Percentiles rank a stretch among this genome's conserved stretches.
These are phyloP conservation scores for Craspedostauros australis DNA, from an alignment of 108 stramenopile species.

Conservation along the genomic window DNA sequence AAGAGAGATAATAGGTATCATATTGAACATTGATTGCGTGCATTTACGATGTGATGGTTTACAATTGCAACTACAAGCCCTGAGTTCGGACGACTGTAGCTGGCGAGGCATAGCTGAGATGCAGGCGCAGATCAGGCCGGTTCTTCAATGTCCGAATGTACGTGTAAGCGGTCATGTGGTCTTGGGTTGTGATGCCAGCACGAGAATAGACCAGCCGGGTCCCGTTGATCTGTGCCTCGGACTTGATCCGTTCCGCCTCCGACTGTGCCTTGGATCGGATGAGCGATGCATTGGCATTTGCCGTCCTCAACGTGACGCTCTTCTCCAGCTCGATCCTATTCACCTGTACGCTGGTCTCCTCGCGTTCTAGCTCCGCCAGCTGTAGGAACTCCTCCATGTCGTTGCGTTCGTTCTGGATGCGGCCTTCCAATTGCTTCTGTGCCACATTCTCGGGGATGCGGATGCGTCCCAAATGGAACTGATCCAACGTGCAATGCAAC, in stretches of 20 bases:
- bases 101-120: constrained; percentile 22
- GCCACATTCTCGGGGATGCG: constrained; percentile 42
- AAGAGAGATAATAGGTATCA: too few species aligned
- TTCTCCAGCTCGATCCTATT: constrained; percentile 35
- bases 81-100: constrained; percentile 25
- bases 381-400: constrained; percentile 35
- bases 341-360: constrained; percentile 36
- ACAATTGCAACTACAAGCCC: too few species aligned
- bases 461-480: constrained; percentile 46
- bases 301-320: constrained; percentile 23
- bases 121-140: constrained; percentile 15
- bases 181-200: constrained; percentile 25
- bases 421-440: constrained; percentile 30
- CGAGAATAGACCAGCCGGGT: constrained; percentile 18
- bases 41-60: too few species aligned
- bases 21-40: too few species aligned
- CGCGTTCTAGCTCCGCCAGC: constrained; percentile 38
- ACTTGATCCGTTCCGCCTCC: constrained; percentile 14
- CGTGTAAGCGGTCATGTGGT: constrained; percentile 34
- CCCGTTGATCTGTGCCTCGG: constrained; percentile 32
- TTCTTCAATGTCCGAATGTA: constrained; percentile 38
- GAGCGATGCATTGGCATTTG: constrained; percentile 31
- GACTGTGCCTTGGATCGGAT: constrained; percentile 24
- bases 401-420: constrained; percentile 42
- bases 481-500: constrained; percentile 37